Conservation (phyloP, 75 land plant genomes). For the Larix kaempferi region DNA sequence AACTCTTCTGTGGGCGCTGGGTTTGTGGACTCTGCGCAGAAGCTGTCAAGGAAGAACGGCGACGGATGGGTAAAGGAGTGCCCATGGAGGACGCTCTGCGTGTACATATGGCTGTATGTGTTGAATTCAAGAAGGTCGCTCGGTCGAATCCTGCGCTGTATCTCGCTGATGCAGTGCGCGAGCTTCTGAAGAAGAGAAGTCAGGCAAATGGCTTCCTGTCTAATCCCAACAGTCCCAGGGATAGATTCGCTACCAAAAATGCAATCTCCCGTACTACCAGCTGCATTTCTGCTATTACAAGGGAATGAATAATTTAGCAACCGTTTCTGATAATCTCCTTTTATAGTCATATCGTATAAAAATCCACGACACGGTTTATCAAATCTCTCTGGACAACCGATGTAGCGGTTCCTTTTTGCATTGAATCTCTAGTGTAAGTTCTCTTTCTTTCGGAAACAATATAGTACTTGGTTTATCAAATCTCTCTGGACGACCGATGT, state of each 20-base stretch:
- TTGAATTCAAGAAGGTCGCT: slow-evolving; percentile 41
- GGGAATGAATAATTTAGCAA: slow-evolving; percentile 3
- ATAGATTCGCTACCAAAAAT: too few species aligned
- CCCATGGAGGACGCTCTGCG: slow-evolving; percentile 48
- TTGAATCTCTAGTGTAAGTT: too few species aligned
- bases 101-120: slow-evolving; percentile 45
- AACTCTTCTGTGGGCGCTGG: slow-evolving; percentile 52
- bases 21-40: slow-evolving; percentile 84
- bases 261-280: slow-evolving; percentile 24
- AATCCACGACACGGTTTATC: too few species aligned
- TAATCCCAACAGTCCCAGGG: not conserved
- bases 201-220: not conserved
- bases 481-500: too few species aligned
- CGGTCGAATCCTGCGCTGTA: slow-evolving; percentile 56
- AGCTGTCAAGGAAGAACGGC: slow-evolving; percentile 62
- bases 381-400: too few species aligned
- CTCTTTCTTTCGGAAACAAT: too few species aligned
- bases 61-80: not conserved
- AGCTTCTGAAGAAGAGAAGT: slow-evolving; percentile 25
- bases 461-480: too few species aligned
- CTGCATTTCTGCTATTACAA: slow-evolving; percentile 52
- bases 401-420: too few species aligned
- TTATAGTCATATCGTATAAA: too few species aligned
- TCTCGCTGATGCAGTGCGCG: slow-evolving; percentile 40
- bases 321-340: too few species aligned